phyloP scores from a whole-genome alignment of 1,284 basidiomycete species.

The Cutaneotrichosporon cutaneum region DNA sequence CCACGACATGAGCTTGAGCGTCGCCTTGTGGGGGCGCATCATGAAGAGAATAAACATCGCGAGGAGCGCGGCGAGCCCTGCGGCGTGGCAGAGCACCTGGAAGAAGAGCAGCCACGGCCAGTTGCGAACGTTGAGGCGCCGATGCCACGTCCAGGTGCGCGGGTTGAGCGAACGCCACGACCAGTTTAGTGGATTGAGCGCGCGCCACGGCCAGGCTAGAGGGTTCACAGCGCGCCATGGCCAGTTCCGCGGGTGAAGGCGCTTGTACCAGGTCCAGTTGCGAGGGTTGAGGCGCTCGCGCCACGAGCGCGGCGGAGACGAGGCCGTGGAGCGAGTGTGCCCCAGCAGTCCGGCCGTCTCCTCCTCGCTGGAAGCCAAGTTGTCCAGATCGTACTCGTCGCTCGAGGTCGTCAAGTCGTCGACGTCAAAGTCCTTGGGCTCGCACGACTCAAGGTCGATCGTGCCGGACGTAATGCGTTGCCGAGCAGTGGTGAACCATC shows the following conservation, averaged over 20 bases:
- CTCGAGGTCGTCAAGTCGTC: constrained; percentile 8
- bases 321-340: not conserved
- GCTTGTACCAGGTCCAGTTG: not conserved
- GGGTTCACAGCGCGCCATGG: not conserved
- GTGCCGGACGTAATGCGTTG: not conserved
- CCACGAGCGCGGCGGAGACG: not conserved
- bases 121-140: not conserved
- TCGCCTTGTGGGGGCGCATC: constrained; percentile 5
- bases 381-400: constrained; percentile 3
- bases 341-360: constrained; percentile 1
- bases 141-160: not conserved
- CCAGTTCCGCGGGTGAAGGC: not conserved
- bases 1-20: constrained; percentile 8
- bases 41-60: constrained; percentile 1
- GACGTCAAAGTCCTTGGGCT: constrained; percentile 10
- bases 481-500: not conserved
- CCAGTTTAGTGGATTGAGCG: not conserved
- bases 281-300: not conserved
- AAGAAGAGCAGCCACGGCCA: constrained; percentile 5
- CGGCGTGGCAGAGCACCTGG: not conserved
- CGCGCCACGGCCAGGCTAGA: not conserved
- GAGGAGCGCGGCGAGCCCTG: constrained; percentile 1
- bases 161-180: not conserved
- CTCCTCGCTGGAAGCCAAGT: not conserved
- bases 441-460: not conserved